A percentile compares a stretch with the other conserved stretches of the same genome.
Conservation (phyloP, 805 yeast species). For the Myxozyma geophila region DNA sequence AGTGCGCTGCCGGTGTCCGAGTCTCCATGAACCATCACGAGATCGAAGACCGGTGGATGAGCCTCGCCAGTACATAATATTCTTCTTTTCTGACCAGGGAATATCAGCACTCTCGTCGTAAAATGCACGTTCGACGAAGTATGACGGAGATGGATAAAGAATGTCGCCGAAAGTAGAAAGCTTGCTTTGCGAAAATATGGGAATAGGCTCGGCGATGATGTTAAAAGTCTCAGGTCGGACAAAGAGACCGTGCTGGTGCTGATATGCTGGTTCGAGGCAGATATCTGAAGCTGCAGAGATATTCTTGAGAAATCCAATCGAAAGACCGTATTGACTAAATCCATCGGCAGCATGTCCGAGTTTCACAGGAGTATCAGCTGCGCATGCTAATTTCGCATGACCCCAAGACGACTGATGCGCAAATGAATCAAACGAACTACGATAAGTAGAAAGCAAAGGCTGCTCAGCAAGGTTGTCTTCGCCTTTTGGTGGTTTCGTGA, state of each 20-base stretch:
- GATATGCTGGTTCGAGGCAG: slow-evolving; percentile 35
- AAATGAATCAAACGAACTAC: slow-evolving; percentile 20
- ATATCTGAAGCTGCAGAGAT: slow-evolving; percentile 35
- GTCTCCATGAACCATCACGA: slow-evolving; percentile 32
- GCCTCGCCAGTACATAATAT: slow-evolving; percentile 38
- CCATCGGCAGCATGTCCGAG: slow-evolving; percentile 11
- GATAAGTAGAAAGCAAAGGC: slow-evolving; percentile 2
- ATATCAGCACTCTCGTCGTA: slow-evolving; percentile 27
- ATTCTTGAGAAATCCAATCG: slow-evolving; percentile 35
- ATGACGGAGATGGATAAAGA: slow-evolving; percentile 38
- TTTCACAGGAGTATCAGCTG: slow-evolving; percentile 27
- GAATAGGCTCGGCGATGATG: slow-evolving; percentile 33
- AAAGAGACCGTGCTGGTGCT: slow-evolving; percentile 34
- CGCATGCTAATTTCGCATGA: slow-evolving; percentile 26
- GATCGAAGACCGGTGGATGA: slow-evolving; percentile 38
- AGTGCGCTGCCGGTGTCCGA: slow-evolving; percentile 38
- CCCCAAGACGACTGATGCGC: slow-evolving; percentile 35
- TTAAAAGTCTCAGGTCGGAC: slow-evolving; percentile 36
- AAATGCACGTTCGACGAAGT: slow-evolving; percentile 28
- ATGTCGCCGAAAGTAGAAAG: slow-evolving; percentile 36
- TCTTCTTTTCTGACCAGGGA: slow-evolving; percentile 34
- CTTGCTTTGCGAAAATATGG: slow-evolving; percentile 38
- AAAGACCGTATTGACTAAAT: slow-evolving; percentile 23
- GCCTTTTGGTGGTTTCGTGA: slow-evolving; percentile 17
- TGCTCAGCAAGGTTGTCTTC: slow-evolving; percentile 21